phyloP scores from a whole-genome alignment of 768 basidiomycete species.

The Tricholoma matsutake region DNA sequence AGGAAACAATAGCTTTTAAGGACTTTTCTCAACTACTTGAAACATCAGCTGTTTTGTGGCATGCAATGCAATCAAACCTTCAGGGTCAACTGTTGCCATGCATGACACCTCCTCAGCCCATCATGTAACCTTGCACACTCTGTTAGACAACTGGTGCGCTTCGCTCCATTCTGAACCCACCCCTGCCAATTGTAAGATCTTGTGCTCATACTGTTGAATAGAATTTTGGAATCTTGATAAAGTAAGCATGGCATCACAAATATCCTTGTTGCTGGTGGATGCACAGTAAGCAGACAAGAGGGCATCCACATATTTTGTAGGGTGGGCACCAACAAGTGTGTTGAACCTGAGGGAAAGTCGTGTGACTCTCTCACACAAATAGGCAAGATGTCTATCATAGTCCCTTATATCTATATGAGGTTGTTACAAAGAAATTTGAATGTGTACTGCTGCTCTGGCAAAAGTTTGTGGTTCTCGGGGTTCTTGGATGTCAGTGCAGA shows the following conservation, averaged over 20 bases:
- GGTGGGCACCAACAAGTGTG: not conserved
- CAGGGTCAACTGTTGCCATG: not conserved
- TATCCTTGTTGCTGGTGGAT: not conserved
- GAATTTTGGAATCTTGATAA: not conserved
- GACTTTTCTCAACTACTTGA: not conserved
- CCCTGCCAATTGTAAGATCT: constrained; percentile 1
- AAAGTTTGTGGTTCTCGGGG: not conserved
- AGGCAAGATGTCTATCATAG: not conserved
- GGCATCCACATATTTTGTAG: not conserved
- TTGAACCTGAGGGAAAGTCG: not conserved
- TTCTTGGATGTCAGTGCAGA: not conserved
- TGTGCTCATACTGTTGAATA: not conserved
- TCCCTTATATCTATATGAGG: not conserved
- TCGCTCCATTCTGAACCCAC: not conserved
- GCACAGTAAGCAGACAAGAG: not conserved
- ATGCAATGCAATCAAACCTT: not conserved
- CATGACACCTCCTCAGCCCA: not conserved
- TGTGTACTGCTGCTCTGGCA: not conserved
- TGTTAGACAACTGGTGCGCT: not conserved
- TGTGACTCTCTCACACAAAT: not conserved
- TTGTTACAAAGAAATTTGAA: not conserved
- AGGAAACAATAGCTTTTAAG: too few species aligned
- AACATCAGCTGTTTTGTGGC: not conserved
- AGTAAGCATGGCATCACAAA: not conserved
- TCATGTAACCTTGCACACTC: not conserved